Evolutionary conservation across 2,329 filamentous ascomycete species (phyloP), one percentile per base, ranked within the genome.

Genomic region (Pestalotiopsis sp.): DNA sequence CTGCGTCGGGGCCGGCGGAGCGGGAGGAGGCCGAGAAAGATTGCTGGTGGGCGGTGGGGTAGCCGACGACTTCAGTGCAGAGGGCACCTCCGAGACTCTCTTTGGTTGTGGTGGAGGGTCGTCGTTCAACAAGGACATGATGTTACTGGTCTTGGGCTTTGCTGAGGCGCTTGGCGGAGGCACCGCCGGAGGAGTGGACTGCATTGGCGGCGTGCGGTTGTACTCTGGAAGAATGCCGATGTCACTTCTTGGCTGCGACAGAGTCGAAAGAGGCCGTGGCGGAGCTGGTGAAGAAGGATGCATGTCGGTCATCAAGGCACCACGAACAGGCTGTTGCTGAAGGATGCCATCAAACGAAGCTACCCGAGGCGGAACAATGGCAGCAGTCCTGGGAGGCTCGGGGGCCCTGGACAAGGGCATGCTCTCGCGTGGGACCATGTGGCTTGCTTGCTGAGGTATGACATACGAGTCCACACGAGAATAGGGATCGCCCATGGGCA

Each of bases 81-180:
- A 75, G 12, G 82, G 80, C 11, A 89, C 81, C 67, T 89, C 86
- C 56, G 71, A 79, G 38, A 88, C 79, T 39, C 86, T 82, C 77
- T 89, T 88, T 0, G 81, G 80, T 65, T 82, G 80, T 1, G 82
- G 78, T n/a, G 83, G 83, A 6, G 85, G 83, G 66, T 90, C 89
- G 70, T 90, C 87, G 72, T 90, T 90, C 3, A 91, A 81, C 70
- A 91, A 77, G 0, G 88, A 87, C 85, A 90, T 89, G 70, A 91
- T 84, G 71, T 82, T 91, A 14, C 88, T 90, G 7, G 85, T 89
- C 80, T 90, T 91, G 2, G 83, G 78, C 49, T 82, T 82, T 31
- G 81, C 78, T 13, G 82, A 76, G 6, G 79, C 72, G 56, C 85
- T 76, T 52, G 83, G 78, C 36, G 83, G 78, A 25, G 83, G 76